Evolutionary conservation across 139 green algal species (phyloP), one percentile per base, ranked within the genome.

Genomic region (Tetratostichococcus sp.): DNA sequence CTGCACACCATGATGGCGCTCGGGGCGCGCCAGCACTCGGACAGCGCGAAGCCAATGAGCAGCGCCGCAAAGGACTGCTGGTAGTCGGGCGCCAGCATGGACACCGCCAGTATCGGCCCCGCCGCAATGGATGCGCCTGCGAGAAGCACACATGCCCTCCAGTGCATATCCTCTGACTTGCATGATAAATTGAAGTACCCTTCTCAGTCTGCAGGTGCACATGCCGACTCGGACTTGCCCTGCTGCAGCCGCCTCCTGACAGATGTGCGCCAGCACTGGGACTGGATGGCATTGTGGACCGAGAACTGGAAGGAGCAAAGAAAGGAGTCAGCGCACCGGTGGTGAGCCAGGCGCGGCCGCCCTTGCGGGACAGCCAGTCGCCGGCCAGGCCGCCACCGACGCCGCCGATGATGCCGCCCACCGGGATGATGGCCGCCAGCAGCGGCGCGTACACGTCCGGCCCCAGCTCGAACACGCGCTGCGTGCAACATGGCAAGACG

Each of bases 401-500:
- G 19, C 93, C 93, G 21, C 93, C 93, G 2, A 97, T 59, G 65
- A 97, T 91, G 35, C 93, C 93, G 17, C 85, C 90, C 22, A 96
- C 80, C 14, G 93, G 93, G 68, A 97, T 86, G 50, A 97, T 80
- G 8, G 85, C 77, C 4, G 93, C 93, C 77, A 97, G 83, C 76
- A 94, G 79, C 4, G 92, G 92, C 0, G 92, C 93, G 67, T 97
- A 97, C 25, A 83, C 78, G 2, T 85, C 73, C 2, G 84, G 78
- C 14, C 69, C 69, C 59, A 97, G 73, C 26, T 88, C 79, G 72
- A 89, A 95, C 33, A 94, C 87, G 2, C 91, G 83, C 50, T 62
- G 39, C 39, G 39, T 50, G 39, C 8, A 11, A 11, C 39, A 50
- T 21, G 39, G 39, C 39, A 50, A 11, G 39, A 50, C 8, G 8